A percentile compares a stretch with the other conserved stretches of the same genome.
Conservation (phyloP, 352 stramenopile species). For the Ophiocytium majus region DNA sequence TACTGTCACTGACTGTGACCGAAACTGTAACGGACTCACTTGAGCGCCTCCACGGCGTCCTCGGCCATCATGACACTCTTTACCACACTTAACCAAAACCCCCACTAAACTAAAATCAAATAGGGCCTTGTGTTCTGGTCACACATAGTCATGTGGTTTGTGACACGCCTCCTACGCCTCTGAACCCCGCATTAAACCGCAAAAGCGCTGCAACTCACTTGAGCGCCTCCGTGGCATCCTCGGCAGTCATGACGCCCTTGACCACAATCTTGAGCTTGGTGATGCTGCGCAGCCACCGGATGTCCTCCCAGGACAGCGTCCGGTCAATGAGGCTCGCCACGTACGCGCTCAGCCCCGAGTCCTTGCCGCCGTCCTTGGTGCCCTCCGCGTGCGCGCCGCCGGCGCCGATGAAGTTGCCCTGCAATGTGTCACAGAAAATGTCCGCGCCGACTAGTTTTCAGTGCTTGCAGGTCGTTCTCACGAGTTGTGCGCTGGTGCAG, state of each 20-base stretch:
- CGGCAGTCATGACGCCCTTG: constrained; percentile 82
- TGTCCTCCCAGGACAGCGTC: constrained; percentile 82
- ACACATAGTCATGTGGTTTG: too few species aligned
- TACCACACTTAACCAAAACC: too few species aligned
- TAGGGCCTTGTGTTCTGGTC: too few species aligned
- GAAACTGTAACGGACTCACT: too few species aligned
- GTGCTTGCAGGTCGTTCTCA: too few species aligned
- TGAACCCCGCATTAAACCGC: too few species aligned
- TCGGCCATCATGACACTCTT: constrained; percentile 84
- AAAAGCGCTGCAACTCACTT: background rate
- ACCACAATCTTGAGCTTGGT: constrained; percentile 73
- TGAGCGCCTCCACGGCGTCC: constrained; percentile 69
- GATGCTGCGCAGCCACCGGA: constrained; percentile 83
- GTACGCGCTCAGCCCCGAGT: constrained; percentile 61
- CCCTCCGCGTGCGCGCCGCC: constrained; percentile 54
- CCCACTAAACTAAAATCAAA: too few species aligned
- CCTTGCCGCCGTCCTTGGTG: constrained; percentile 62
- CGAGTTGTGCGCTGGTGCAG: too few species aligned
- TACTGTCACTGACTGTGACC: too few species aligned
- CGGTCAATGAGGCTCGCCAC: constrained; percentile 77
- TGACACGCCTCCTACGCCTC: too few species aligned
- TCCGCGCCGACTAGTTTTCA: too few species aligned
- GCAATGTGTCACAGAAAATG: too few species aligned
- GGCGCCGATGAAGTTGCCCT: constrained; percentile 59
- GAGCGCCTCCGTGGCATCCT: constrained; percentile 72